These are phyloP conservation scores for Elsinoe fawcettii DNA, from an alignment of 2,329 filamentous ascomycete genomes.

Conservation along the genomic window DNA sequence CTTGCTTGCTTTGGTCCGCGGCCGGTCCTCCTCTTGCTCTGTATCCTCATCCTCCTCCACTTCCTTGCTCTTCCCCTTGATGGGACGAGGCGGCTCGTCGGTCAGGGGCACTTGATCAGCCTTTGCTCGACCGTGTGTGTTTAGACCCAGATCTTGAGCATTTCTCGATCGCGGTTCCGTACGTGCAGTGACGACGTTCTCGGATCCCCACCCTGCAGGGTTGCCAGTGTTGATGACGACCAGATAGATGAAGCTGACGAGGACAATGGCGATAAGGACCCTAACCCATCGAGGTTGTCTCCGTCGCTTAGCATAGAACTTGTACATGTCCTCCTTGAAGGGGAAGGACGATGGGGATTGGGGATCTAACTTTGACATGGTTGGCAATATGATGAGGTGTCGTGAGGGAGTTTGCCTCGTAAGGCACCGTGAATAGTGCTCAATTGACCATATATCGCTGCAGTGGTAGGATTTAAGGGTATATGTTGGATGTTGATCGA, in stretches of 20 bases:
- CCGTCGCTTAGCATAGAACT: slow-evolving; percentile 10
- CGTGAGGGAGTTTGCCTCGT: neutral
- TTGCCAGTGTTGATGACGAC: slow-evolving; percentile 11
- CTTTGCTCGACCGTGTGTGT: slow-evolving; percentile 1
- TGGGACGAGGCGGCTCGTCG: neutral
- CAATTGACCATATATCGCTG: neutral
- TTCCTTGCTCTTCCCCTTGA: neutral
- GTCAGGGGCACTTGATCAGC: neutral
- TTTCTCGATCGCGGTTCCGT: neutral
- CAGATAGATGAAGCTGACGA: slow-evolving; percentile 13
- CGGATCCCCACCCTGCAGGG: neutral
- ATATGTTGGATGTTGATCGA: neutral
- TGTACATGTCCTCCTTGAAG: slow-evolving; percentile 12
- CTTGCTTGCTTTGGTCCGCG: neutral
- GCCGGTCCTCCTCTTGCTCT: neutral
- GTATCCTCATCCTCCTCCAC: neutral
- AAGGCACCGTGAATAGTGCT: neutral
- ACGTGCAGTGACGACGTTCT: neutral
- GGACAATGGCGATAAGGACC: neutral
- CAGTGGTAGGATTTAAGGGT: neutral
- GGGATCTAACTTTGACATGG: slow-evolving; percentile 9
- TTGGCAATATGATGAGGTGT: neutral
- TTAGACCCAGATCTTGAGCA: slow-evolving; percentile 9
- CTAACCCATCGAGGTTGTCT: slow-evolving; percentile 14
- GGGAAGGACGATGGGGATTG: slow-evolving; percentile 3